These are phyloP conservation scores for Lyophyllum semitale DNA, from an alignment of 768 basidiomycete species.

Conservation along the genomic window DNA sequence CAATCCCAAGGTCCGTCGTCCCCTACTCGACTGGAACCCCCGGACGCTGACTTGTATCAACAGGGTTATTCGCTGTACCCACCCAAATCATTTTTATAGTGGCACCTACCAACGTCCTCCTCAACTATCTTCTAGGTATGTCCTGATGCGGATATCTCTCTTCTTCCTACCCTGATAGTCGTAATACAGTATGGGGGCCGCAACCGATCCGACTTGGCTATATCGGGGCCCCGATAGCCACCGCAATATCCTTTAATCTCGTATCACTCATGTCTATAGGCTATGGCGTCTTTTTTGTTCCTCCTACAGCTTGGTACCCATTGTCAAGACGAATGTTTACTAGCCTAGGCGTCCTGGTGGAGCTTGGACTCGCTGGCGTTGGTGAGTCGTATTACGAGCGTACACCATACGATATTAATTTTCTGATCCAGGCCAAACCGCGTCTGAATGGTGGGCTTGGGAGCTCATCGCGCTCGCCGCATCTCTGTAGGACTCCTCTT, in stretches of 20 bases:
- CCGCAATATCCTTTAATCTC: slow-evolving; percentile 88
- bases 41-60: not conserved
- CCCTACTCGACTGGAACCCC: not conserved
- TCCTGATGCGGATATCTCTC: not conserved
- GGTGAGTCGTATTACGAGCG: slow-evolving; percentile 36
- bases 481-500: slow-evolving; percentile 37
- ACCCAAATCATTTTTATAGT: slow-evolving; percentile 81
- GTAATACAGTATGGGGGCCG: slow-evolving; percentile 75
- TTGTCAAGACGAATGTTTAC: slow-evolving; percentile 64
- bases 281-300: slow-evolving; percentile 63
- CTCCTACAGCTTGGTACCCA: slow-evolving; percentile 84
- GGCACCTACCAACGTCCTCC: slow-evolving; percentile 81
- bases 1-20: slow-evolving; percentile 69
- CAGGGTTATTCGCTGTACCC: slow-evolving; percentile 81
- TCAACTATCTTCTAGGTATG: slow-evolving; percentile 85
- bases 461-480: slow-evolving; percentile 72
- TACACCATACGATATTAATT: not conserved
- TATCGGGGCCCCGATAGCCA: slow-evolving; percentile 90
- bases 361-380: slow-evolving; percentile 82
- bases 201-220: slow-evolving; percentile 79
- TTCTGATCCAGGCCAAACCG: slow-evolving; percentile 59
- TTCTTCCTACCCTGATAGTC: not conserved
- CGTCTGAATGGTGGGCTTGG: slow-evolving; percentile 98
- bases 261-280: slow-evolving; percentile 61
- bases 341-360: slow-evolving; percentile 65